Evolutionary conservation across 345 rosid species (phyloP).

Genomic region (Gossypium anomalum): DNA sequence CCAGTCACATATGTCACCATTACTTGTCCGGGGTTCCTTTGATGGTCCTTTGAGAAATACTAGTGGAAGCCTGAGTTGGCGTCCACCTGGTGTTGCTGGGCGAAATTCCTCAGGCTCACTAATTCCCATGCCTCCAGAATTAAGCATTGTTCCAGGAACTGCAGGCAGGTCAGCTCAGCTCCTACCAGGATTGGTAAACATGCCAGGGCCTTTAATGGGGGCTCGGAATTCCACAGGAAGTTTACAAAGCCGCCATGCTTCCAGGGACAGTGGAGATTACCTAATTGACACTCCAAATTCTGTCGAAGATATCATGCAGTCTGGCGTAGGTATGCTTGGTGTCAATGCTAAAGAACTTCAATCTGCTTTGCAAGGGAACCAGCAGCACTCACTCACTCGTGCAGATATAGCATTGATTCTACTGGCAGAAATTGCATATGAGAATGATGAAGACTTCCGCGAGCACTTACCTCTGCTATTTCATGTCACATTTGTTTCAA

Average conservation of each 20-base stretch:
- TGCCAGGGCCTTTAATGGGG: constrained; percentile 96
- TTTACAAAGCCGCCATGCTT: constrained; percentile 87
- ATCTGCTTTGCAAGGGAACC: constrained; percentile 98
- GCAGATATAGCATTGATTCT: constrained; percentile 98
- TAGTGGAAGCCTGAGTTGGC: constrained; percentile 95
- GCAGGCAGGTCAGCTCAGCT: constrained; percentile 94
- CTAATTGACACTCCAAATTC: constrained; percentile 94
- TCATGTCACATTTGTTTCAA: constrained; percentile 97
- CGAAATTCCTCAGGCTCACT: constrained; percentile 90
- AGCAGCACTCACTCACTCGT: constrained; percentile 91
- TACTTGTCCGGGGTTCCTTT: constrained; percentile 91
- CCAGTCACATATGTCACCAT: constrained; percentile 97
- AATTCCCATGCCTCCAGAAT: constrained; percentile 90
- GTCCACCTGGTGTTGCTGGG: constrained; percentile 79
- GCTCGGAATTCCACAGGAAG: constrained; percentile 96
- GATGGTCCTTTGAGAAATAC: constrained; percentile 91
- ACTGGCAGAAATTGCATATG: constrained; percentile 96
- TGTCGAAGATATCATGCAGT: constrained; percentile 78
- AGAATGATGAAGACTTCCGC: constrained; percentile 97
- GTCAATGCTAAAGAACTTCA: constrained; percentile 94
- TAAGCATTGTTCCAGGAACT: constrained; percentile 68
- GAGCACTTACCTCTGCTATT: constrained; percentile 96
- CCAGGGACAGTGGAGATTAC: constrained; percentile 95
- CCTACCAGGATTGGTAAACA: constrained; percentile 79
- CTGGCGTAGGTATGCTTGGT: constrained; percentile 69